Evolutionary conservation across 2,329 filamentous ascomycete species (phyloP).

Genomic region (Exophiala bonariae): DNA sequence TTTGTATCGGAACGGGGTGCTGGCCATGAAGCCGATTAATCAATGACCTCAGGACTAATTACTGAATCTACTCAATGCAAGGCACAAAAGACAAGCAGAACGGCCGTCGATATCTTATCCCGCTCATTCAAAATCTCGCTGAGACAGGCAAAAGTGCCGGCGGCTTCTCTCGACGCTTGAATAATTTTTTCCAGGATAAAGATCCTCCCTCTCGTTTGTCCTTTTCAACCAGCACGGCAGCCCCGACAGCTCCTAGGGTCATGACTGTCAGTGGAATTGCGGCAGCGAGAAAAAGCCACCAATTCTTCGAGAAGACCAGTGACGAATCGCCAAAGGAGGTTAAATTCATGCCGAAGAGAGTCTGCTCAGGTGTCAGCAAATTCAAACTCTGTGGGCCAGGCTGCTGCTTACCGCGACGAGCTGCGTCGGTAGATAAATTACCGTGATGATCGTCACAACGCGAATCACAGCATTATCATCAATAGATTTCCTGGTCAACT

Average conservation of each 20-base stretch:
- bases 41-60: too few relatives aligned
- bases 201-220: too few relatives aligned
- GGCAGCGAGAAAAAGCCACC: constrained; percentile 11
- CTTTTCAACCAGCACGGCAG: not conserved
- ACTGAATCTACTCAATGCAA: too few relatives aligned
- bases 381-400: not conserved
- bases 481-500: constrained; percentile 31
- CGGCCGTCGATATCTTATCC: too few relatives aligned
- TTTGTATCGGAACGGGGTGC: too few relatives aligned
- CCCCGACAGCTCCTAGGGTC: not conserved
- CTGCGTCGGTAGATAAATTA: constrained; percentile 37
- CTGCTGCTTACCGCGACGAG: constrained; percentile 37
- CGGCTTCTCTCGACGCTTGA: too few relatives aligned
- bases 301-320: constrained; percentile 4
- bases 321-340: not conserved
- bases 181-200: too few relatives aligned
- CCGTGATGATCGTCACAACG: constrained; percentile 32
- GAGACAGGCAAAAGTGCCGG: too few relatives aligned
- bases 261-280: constrained; percentile 9
- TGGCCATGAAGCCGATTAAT: too few relatives aligned
- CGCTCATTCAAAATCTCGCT: too few relatives aligned
- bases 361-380: constrained; percentile 11
- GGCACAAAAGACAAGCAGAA: too few relatives aligned
- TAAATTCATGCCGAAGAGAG: constrained; percentile 24
- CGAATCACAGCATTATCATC: constrained; percentile 31